These are phyloP conservation scores for Nasturtium officinale DNA, from an alignment of 345 rosid genomes.

Conservation along the genomic window DNA sequence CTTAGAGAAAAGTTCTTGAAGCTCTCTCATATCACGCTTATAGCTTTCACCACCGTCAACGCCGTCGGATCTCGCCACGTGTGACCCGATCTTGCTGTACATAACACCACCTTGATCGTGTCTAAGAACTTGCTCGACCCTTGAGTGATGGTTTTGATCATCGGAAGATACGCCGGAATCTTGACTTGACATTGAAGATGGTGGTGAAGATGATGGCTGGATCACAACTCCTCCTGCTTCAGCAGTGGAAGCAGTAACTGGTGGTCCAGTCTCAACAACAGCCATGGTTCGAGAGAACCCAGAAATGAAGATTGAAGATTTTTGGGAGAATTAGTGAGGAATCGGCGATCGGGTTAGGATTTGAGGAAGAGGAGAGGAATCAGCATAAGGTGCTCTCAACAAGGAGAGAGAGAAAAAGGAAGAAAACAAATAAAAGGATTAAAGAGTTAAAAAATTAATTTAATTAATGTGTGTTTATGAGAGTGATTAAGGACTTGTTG, in stretches of 20 bases:
- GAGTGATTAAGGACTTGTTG: conserved; percentile 38
- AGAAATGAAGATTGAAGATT: conserved; percentile 3
- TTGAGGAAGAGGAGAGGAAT: conserved; percentile 39
- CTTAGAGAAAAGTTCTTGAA: conserved; percentile 89
- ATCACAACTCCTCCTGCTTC: conserved; percentile 45
- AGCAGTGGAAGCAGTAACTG: neutral
- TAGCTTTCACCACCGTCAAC: conserved; percentile 53
- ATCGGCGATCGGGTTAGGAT: conserved; percentile 26
- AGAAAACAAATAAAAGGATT: neutral
- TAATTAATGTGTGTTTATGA: conserved; percentile 25
- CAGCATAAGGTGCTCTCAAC: conserved; percentile 44
- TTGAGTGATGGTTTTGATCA: conserved; percentile 52
- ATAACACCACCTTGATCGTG: conserved; percentile 40
- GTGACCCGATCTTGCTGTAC: conserved; percentile 50
- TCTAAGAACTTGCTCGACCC: conserved; percentile 39
- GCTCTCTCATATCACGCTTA: conserved; percentile 72
- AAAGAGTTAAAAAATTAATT: conserved; percentile 20
- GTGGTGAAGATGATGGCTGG: conserved; percentile 43
- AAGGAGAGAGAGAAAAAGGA: neutral
- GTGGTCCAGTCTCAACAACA: conserved; percentile 59
- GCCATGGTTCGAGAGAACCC: conserved; percentile 53
- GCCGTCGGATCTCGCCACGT: conserved; percentile 48
- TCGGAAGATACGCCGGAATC: conserved; percentile 48
- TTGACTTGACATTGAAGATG: conserved; percentile 43
- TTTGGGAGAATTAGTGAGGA: neutral